These are phyloP conservation scores for Physaria fendleri DNA, from an alignment of 345 rosid species.

Conservation along the genomic window DNA sequence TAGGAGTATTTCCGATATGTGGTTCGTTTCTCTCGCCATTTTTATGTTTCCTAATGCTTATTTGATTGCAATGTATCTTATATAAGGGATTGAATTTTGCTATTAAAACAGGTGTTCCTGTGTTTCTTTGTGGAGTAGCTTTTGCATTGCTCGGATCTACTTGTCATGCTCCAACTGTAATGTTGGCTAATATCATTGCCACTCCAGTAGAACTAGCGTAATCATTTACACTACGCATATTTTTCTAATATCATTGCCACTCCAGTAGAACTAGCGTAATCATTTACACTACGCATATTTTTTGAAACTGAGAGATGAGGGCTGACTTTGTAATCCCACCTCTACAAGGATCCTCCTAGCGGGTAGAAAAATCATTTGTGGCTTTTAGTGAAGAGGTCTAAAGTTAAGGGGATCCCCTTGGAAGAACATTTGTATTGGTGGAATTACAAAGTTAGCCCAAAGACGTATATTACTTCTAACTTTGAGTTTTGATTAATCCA, in stretches of 20 bases:
- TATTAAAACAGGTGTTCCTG: constrained; percentile 66
- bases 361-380: too few species aligned
- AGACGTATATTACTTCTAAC: too few species aligned
- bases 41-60: background rate
- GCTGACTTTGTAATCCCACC: too few species aligned
- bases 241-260: constrained; percentile 84
- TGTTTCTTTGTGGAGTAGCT: constrained; percentile 78
- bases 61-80: constrained; percentile 18
- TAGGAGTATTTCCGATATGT: constrained; percentile 85
- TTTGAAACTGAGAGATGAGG: too few species aligned
- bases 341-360: too few species aligned
- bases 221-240: background rate
- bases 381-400: too few species aligned
- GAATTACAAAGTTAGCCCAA: too few species aligned
- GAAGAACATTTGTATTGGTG: too few species aligned
- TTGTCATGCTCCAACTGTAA: constrained; percentile 80
- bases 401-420: too few species aligned
- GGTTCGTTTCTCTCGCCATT: constrained; percentile 38
- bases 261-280: constrained; percentile 77
- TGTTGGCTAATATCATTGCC: constrained; percentile 85
- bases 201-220: constrained; percentile 88
- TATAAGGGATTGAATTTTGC: background rate
- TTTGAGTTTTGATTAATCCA: constrained; percentile 2
- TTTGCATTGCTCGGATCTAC: constrained; percentile 63
- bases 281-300: background rate